Evolutionary conservation across 805 yeast species (phyloP).

Genomic region (Vanderwaltozyma verrucispora): DNA sequence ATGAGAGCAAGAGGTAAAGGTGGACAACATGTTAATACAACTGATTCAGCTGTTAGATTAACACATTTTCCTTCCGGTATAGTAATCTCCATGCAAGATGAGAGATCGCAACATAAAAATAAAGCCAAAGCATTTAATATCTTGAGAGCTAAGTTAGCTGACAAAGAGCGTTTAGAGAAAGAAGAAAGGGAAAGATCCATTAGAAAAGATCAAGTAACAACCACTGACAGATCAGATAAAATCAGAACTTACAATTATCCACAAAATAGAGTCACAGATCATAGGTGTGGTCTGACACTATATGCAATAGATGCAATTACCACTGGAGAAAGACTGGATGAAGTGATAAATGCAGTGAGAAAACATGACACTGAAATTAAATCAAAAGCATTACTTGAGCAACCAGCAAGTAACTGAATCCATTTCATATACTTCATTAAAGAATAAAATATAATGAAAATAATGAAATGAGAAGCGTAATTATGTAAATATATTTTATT

Average conservation of each 20-base stretch:
- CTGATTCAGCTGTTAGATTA: constrained; percentile 91
- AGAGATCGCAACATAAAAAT: constrained; percentile 87
- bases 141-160: constrained; percentile 76
- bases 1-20: constrained; percentile 97
- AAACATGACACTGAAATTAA: constrained; percentile 36
- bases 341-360: constrained; percentile 43
- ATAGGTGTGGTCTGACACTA: constrained; percentile 72
- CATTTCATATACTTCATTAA: too few relatives aligned
- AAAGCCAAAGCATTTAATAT: constrained; percentile 86
- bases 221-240: constrained; percentile 87
- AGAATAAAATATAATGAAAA: too few relatives aligned
- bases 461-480: too few relatives aligned
- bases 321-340: constrained; percentile 49
- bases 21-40: constrained; percentile 96
- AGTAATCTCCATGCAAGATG: constrained; percentile 85
- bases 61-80: constrained; percentile 90
- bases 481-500: too few relatives aligned
- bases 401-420: neutral
- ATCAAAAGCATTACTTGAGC: constrained; percentile 30
- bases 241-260: constrained; percentile 89
- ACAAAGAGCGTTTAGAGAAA: constrained; percentile 55
- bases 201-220: constrained; percentile 73
- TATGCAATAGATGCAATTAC: constrained; percentile 63
- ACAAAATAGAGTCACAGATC: constrained; percentile 90
- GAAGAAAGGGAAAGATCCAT: constrained; percentile 54